Conservation (phyloP, 148 eudicot genomes). For the Silene conica region DNA sequence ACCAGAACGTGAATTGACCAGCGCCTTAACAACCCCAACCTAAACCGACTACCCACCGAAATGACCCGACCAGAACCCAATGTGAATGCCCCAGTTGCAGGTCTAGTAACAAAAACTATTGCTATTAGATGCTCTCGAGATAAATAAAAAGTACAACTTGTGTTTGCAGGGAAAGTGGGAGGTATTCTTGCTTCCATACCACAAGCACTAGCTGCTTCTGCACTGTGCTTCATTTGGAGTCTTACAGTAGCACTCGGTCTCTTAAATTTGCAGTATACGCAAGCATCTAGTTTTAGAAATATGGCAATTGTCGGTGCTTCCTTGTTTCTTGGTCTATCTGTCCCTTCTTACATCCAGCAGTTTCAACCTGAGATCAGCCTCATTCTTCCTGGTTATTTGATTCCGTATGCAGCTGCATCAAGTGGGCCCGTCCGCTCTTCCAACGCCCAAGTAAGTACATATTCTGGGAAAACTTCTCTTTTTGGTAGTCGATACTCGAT, state of each 20-base stretch:
- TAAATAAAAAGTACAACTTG: not conserved
- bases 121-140: not conserved
- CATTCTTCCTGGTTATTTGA: slow-evolving; percentile 70
- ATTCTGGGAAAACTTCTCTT: not conserved
- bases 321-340: slow-evolving; percentile 75
- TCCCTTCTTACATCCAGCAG: slow-evolving; percentile 89
- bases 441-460: slow-evolving; percentile 48
- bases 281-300: slow-evolving; percentile 72
- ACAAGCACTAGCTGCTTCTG: slow-evolving; percentile 78
- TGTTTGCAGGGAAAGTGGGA: slow-evolving; percentile 76
- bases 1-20: too few relatives aligned
- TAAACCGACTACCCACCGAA: not conserved
- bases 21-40: not conserved
- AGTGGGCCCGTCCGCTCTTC: slow-evolving; percentile 71
- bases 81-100: not conserved
- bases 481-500: not conserved
- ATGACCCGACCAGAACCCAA: too few relatives aligned
- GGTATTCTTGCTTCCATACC: slow-evolving; percentile 92
- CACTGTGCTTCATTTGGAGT: slow-evolving; percentile 87
- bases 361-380: slow-evolving; percentile 56
- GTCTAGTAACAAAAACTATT: not conserved
- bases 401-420: slow-evolving; percentile 84
- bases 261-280: slow-evolving; percentile 62
- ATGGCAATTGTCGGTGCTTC: slow-evolving; percentile 84
- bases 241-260: slow-evolving; percentile 75